Evolutionary conservation across 495 filamentous ascomycete genomes (phyloP), one percentile per base, ranked within the genome.

Genomic region (Parmelia sp.): DNA sequence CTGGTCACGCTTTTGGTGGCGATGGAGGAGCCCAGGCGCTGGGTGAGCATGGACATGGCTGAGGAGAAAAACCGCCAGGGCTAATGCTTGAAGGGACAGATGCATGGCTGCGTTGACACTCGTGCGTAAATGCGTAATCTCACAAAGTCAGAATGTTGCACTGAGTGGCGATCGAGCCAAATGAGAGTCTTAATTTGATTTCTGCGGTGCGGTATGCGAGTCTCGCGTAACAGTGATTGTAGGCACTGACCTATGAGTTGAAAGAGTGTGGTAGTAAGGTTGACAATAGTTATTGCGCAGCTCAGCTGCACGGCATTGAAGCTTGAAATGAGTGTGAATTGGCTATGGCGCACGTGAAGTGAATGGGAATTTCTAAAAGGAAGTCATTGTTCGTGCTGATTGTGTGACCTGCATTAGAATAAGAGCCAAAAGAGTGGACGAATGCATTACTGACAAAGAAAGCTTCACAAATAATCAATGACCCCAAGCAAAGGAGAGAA

Each of bases 11-110:
- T 31, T 49, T 19, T 64, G 31, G n/a, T 44, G 19, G 27, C 44
- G 56, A 23, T 59, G 40, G 56, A 58, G 42, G 2, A 7, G 27
- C 21, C 27, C 3, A 25, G n/a, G 55, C 31, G 57, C 62, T 9
- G 62, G 62, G 15, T 64, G 42, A 21, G 62, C 62, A 29, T 27
- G 31, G 37, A 45, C 42, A 27, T n/a, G 27, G 8, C 53, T 23
- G 5, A 64, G 17, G 33, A 25, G 37, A 14, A 60, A 59, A 27
- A 57, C 57, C 57, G 25, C 56, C 23, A 64, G 57, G 57, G 56
- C 56, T n/a, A 64, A 35, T n/a, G 27, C 44, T 31, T 21, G 23
- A 21, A 59, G 25, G 12, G 35, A 40, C 21, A 59, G 45, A 35
- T 64, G 55, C 62, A 64, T 64, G 27, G 25, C 42, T 21, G 37